These are phyloP conservation scores for Penicillium soppii DNA, from an alignment of 495 filamentous ascomycete genomes.

Conservation along the genomic window DNA sequence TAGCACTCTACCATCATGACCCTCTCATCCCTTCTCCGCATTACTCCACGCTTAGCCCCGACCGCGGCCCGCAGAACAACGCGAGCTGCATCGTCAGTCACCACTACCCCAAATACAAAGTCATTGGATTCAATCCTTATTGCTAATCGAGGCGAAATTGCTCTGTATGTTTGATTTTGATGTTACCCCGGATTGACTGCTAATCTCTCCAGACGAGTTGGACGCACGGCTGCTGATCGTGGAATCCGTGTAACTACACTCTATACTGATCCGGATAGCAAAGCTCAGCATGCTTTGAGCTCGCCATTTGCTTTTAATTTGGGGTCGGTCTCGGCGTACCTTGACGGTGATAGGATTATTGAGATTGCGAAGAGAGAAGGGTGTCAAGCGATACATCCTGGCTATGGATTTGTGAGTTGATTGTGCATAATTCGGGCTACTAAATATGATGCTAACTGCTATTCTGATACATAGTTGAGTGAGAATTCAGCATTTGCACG, in stretches of 20 bases:
- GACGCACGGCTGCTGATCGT: slow-evolving; percentile 78
- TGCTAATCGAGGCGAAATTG: slow-evolving; percentile 96
- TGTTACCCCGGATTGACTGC: background rate
- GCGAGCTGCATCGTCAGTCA: slow-evolving; percentile 37
- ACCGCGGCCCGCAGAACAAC: slow-evolving; percentile 32
- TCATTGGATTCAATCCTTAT: slow-evolving; percentile 87
- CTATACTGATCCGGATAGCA: slow-evolving; percentile 89
- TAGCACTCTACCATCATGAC: slow-evolving; percentile 33
- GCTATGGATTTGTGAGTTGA: slow-evolving; percentile 83
- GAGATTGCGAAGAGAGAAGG: slow-evolving; percentile 78
- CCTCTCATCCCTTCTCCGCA: slow-evolving; percentile 49
- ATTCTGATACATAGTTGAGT: slow-evolving; percentile 49
- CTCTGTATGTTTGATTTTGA: slow-evolving; percentile 54
- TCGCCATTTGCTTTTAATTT: slow-evolving; percentile 81
- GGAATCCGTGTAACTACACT: slow-evolving; percentile 93
- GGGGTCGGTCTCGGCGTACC: slow-evolving; percentile 77
- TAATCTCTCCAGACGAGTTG: slow-evolving; percentile 63
- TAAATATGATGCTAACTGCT: background rate
- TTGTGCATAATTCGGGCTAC: background rate
- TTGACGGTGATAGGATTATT: slow-evolving; percentile 92
- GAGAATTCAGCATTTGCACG: slow-evolving; percentile 92
- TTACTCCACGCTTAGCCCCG: slow-evolving; percentile 39
- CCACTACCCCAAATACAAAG: slow-evolving; percentile 20
- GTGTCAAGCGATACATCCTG: slow-evolving; percentile 89
- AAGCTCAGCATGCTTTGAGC: slow-evolving; percentile 83